These are phyloP conservation scores for Prunus kanzakura DNA, from an alignment of 306 rosid species.

Conservation along the genomic window DNA sequence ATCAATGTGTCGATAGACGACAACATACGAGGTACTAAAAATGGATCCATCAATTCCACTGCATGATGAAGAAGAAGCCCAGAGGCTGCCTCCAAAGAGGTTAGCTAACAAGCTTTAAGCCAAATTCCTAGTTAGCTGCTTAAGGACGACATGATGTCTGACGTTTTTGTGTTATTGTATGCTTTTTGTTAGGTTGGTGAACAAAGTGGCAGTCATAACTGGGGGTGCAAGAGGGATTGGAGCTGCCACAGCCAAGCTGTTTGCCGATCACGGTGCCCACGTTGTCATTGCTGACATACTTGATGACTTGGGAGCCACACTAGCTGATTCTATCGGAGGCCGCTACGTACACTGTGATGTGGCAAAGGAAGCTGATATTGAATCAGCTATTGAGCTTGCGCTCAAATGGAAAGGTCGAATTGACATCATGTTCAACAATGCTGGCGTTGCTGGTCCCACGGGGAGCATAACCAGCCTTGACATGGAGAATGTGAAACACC, in stretches of 20 bases:
- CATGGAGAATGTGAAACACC: conserved; percentile 39
- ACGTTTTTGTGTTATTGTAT: too few species aligned
- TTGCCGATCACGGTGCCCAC: conserved; percentile 64
- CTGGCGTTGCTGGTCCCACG: conserved; percentile 50
- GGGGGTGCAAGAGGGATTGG: conserved; percentile 94
- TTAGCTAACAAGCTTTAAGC: neutral
- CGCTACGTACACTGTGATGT: conserved; percentile 80
- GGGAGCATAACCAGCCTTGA: conserved; percentile 61
- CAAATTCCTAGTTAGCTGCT: neutral
- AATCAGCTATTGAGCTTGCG: conserved; percentile 60
- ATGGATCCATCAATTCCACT: neutral
- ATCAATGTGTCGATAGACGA: neutral
- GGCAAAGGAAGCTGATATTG: conserved; percentile 60
- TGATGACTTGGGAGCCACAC: conserved; percentile 49
- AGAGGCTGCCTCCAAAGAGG: conserved; percentile 3
- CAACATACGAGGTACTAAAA: neutral
- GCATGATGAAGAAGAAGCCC: neutral
- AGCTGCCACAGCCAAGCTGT: conserved; percentile 66
- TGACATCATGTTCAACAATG: conserved; percentile 82
- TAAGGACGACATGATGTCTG: neutral
- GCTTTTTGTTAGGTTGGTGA: conserved; percentile 38
- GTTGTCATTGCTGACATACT: conserved; percentile 74
- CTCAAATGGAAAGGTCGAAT: conserved; percentile 61
- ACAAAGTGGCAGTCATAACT: conserved; percentile 68
- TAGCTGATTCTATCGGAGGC: conserved; percentile 55